Evolutionary conservation across 2,329 filamentous ascomycete genomes (phyloP).

Genomic region (Daldinia sp.): DNA sequence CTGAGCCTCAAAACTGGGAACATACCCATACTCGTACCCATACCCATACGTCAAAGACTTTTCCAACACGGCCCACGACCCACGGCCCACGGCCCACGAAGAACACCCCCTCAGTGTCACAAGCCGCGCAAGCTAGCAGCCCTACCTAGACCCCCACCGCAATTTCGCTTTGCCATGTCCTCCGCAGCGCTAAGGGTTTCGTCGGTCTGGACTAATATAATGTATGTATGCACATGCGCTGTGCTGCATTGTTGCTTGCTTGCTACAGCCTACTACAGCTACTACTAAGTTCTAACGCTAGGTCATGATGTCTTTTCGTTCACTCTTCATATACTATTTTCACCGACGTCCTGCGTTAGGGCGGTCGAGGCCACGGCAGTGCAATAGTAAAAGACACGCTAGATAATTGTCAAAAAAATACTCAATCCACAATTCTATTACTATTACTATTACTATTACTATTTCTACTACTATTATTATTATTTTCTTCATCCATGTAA

Average conservation of each 20-base stretch:
- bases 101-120: not conserved
- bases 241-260: too few relatives aligned
- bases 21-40: not conserved
- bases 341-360: constrained; percentile 12
- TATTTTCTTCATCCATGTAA: too few relatives aligned
- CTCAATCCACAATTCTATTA: too few relatives aligned
- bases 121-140: constrained; percentile 17
- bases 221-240: too few relatives aligned
- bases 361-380: not conserved
- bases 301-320: not conserved
- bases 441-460: too few relatives aligned
- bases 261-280: too few relatives aligned
- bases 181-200: constrained; percentile 21
- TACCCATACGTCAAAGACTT: not conserved
- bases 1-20: not conserved
- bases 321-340: not conserved
- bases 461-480: too few relatives aligned
- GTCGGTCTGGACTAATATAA: constrained; percentile 2
- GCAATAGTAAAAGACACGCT: not conserved
- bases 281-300: too few relatives aligned
- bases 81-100: too few relatives aligned
- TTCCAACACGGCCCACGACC: not conserved
- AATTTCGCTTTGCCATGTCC: constrained; percentile 29
- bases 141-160: constrained; percentile 30
- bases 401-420: not conserved